Evolutionary conservation across 345 rosid genomes (phyloP).

Genomic region (Citrus australasica): DNA sequence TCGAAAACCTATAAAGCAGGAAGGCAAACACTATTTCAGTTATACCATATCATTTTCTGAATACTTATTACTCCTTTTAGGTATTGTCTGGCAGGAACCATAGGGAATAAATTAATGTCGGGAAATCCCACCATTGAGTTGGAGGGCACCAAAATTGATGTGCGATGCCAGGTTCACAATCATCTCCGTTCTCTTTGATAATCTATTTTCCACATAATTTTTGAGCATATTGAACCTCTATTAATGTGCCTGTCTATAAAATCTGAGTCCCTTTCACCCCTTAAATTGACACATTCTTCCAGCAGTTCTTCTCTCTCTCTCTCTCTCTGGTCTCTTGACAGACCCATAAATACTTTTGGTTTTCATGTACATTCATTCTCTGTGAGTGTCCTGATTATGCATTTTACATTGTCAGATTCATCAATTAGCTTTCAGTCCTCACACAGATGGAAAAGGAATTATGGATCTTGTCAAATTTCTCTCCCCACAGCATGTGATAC

Average conservation of each 20-base stretch:
- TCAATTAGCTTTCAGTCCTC: slow-evolving; percentile 92
- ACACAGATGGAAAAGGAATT: slow-evolving; percentile 89
- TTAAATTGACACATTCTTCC: background rate
- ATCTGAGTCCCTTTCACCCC: background rate
- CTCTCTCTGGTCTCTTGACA: background rate
- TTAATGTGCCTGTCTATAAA: background rate
- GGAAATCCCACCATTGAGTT: slow-evolving; percentile 79
- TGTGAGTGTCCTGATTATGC: background rate
- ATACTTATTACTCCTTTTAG: slow-evolving; percentile 26
- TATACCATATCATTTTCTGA: background rate
- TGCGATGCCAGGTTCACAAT: slow-evolving; percentile 78
- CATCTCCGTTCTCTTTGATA: background rate
- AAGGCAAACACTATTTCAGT: background rate
- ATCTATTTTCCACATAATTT: background rate
- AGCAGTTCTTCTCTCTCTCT: background rate
- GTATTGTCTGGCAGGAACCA: slow-evolving; percentile 92
- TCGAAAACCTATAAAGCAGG: background rate
- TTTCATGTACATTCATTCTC: background rate
- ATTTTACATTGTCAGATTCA: slow-evolving; percentile 55
- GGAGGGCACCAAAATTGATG: slow-evolving; percentile 82
- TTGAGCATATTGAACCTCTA: background rate
- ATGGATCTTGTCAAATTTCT: slow-evolving; percentile 94
- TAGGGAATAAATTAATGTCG: slow-evolving; percentile 85
- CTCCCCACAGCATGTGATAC: slow-evolving; percentile 72
- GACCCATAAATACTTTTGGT: background rate